These are phyloP conservation scores for Trichosanthes cucumerina DNA, from an alignment of 306 rosid species.

Conservation along the genomic window DNA sequence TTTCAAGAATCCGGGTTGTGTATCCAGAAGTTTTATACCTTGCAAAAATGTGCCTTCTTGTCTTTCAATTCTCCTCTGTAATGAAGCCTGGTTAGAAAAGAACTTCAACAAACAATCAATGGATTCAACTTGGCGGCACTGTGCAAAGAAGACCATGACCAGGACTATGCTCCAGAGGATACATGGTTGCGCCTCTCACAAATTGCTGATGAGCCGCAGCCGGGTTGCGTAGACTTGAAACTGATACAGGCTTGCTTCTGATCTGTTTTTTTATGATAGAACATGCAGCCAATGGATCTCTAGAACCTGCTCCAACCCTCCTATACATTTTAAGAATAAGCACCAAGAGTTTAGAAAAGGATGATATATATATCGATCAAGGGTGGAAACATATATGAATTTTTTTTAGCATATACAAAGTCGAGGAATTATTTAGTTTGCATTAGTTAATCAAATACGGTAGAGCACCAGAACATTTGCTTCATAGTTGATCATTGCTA, in stretches of 20 bases:
- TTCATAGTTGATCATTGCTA: not conserved
- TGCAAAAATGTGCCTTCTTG: not conserved
- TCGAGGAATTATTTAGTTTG: not conserved
- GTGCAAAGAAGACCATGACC: constrained; percentile 73
- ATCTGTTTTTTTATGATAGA: constrained; percentile 47
- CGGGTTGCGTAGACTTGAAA: constrained; percentile 43
- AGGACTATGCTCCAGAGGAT: constrained; percentile 72
- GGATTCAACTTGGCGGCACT: constrained; percentile 33
- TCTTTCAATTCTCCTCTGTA: not conserved
- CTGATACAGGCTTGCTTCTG: constrained; percentile 26
- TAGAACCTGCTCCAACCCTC: constrained; percentile 81
- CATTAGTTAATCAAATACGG: not conserved
- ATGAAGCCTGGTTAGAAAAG: not conserved
- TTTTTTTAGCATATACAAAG: not conserved
- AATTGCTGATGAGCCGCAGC: constrained; percentile 50
- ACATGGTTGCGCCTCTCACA: constrained; percentile 63
- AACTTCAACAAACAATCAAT: not conserved
- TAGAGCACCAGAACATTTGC: not conserved
- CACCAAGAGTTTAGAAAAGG: not conserved
- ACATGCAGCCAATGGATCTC: constrained; percentile 55
- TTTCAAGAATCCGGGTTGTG: not conserved
- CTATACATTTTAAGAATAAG: constrained; percentile 23
- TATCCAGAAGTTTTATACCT: not conserved
- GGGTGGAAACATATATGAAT: not conserved
- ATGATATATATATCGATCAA: not conserved